phyloP scores from a whole-genome alignment of 108 stramenopile genomes.

The Nitzschia sp. region DNA sequence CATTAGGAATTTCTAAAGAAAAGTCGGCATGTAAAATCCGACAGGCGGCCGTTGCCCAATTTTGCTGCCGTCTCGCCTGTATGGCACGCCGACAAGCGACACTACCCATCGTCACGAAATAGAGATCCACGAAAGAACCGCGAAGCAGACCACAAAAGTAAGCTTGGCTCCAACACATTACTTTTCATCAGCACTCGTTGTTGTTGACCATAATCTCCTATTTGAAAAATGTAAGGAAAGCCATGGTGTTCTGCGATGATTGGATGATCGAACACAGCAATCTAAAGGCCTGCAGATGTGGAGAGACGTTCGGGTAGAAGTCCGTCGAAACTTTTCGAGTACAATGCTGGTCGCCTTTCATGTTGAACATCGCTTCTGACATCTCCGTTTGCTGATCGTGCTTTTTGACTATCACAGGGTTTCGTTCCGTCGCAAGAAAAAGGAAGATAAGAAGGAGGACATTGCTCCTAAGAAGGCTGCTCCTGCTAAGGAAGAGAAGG shows the following conservation, averaged over 20 bases:
- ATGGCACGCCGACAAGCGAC: background rate
- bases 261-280: background rate
- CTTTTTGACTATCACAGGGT: slow-evolving; percentile 40
- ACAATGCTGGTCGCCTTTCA: background rate
- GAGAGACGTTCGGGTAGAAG: background rate
- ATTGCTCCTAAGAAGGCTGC: slow-evolving; percentile 33
- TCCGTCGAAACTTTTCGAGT: no score
- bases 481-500: slow-evolving; percentile 41
- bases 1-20: slow-evolving; percentile 15
- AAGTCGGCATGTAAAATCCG: background rate
- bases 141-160: background rate
- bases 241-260: background rate
- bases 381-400: background rate
- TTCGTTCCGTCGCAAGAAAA: slow-evolving; percentile 68
- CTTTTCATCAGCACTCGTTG: background rate
- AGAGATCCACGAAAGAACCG: no score
- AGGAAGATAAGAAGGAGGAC: slow-evolving; percentile 45
- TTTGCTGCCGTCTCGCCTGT: background rate
- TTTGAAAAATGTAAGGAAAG: slow-evolving; percentile 2
- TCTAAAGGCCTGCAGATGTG: background rate
- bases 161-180: background rate
- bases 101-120: no score
- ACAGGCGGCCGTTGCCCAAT: slow-evolving; percentile 12
- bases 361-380: background rate
- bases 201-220: background rate